Evolutionary conservation across 768 basidiomycete species (phyloP), one percentile per base, ranked within the genome.

Genomic region (Lactifluus rugatus): DNA sequence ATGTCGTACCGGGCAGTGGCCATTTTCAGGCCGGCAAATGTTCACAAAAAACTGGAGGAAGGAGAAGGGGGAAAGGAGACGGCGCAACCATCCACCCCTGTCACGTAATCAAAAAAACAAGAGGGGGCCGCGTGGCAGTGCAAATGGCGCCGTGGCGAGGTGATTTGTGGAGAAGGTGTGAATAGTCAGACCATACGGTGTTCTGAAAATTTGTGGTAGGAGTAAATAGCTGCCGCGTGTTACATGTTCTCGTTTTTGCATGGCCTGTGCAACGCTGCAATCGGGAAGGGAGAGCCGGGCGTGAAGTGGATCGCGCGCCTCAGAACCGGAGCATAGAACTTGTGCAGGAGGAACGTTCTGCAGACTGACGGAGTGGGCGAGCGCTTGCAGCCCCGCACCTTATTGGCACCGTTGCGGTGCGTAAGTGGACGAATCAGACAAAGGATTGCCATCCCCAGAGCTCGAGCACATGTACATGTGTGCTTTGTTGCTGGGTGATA

Each of bases 371-470:
- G 14, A 13, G 34, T 19, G 26, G 23, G 10, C 25, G 32, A 19
- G 58, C 58, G 52, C 52, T 49, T 48, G 32, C n/a, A 49, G 39
- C 23, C 32, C 41, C 41, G 52, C 48, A 25, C 58, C 41, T 53
- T 49, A 54, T 16, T 49, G 52, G 58, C 52, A 39, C 58, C 34
- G 34, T 49, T 49, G 17, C 34, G 41, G 52, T 25, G 52, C 47
- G 32, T 23, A 49, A 49, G 47, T 45, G 23, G 23, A 45, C 11
- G 7, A 21, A 34, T 36, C 32, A 26, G 41, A 44, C 31, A 25
- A 48, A 41, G n/a, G n/a, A n/a, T n/a, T n/a, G n/a, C n/a, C n/a
- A n/a, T n/a, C n/a, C n/a, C n/a, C n/a, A n/a, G n/a, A n/a, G n/a
- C n/a, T 32, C 36, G 19, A 58, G 52, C n/a, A n/a, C 42, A 21